Base-by-base conservation (phyloP, 768 basidiomycete species). In the Albatrellus ellisii region DNA sequence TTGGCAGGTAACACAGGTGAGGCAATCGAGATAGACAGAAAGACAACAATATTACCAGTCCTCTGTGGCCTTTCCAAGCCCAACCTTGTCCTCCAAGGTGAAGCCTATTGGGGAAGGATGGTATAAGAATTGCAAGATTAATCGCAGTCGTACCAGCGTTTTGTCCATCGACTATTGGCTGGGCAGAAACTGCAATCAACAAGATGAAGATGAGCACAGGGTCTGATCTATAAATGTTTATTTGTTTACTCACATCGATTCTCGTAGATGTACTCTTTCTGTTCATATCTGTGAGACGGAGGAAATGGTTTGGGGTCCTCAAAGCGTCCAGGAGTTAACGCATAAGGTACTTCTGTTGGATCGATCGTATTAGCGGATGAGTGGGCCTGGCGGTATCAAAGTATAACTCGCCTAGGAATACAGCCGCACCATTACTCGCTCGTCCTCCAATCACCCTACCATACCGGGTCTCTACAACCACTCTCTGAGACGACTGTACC, bases 271-370 rank as follows among this genome's bases (percentile, higher is more conserved):
- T 78, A 85, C 35, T 75, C 73, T 54, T 68, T 78, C 12, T 62
- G 56, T 33, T 73, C 68, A 45, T 85, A 87, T 12, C 57, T 62
- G 54, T 71, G 75, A 33, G 60, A 59, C 3, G 60, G 39, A 2
- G 81, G 75, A 4, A 86, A 59, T 0, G 72, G 63, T 20, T 66
- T 51, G 3, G 81, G 75, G 52, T 85, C 76, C 37, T 74, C 60
- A 50, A 84, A 86, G 20, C 81, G 67, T 11, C 53, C 58, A 0
- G 80, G 79, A 22, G 79, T 72, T 12, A 79, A 56, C 2, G 77
- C 82, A 53, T 79, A 87, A 4, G 82, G 80, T 40, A 87, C 62
- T 62, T 87, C 81, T 86, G 43, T 11, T 33, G 29, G 34, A 15
- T 35, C 26, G 18, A 22, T 38, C 5, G 4, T 3, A 31, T 6